Conservation (phyloP, 78 protist species). For the Isochrysis galbana region DNA sequence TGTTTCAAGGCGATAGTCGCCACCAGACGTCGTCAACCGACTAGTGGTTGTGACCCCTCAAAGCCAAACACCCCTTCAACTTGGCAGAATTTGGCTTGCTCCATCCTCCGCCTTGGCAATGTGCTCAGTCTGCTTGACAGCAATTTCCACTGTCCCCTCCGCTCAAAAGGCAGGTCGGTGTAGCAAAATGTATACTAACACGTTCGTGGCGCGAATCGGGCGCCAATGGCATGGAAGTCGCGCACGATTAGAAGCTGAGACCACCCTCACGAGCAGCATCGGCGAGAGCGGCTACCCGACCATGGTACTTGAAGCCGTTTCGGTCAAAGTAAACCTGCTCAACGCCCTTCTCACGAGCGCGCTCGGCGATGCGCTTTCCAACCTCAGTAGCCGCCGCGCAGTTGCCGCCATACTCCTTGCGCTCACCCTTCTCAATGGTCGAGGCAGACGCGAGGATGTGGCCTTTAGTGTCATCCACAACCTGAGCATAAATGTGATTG, state of each 20-base stretch:
- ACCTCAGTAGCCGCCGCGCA: background rate
- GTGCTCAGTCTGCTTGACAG: no score
- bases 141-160: no score
- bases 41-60: no score
- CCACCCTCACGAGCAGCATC: conserved; percentile 33
- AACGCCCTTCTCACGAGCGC: conserved; percentile 34
- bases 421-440: background rate
- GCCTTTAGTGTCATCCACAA: background rate
- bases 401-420: background rate
- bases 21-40: no score
- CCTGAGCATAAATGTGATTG: conserved; percentile 39
- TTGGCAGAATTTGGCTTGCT: no score
- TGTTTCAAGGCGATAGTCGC: no score
- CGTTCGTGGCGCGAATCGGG: no score
- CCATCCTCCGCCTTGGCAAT: no score
- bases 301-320: conserved; percentile 35
- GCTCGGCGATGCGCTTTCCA: background rate
- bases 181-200: no score
- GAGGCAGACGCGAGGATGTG: background rate
- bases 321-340: conserved; percentile 29
- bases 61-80: no score
- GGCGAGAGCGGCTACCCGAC: conserved; percentile 30
- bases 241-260: background rate
- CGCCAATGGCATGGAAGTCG: no score
- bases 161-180: no score